Percentiles rank a stretch among this genome's conserved stretches.
Conservation (phyloP, 2,329 filamentous ascomycete genomes). For the Dendrostoma leiphaemia region DNA sequence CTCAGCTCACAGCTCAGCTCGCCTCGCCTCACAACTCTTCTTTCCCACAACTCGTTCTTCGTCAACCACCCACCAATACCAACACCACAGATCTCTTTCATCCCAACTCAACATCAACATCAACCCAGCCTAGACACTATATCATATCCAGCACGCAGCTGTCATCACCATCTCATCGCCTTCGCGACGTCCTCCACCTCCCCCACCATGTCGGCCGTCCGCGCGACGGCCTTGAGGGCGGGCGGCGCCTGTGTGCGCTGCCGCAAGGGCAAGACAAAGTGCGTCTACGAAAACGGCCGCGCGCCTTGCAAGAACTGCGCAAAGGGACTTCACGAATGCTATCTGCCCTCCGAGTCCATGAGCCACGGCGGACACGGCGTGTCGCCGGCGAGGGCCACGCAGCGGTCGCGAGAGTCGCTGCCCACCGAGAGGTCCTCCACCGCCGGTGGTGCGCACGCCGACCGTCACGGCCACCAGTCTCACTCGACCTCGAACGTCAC, state of each 20-base stretch:
- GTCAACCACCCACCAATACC: not conserved
- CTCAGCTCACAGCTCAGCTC: not conserved
- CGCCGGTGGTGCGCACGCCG: constrained; percentile 37
- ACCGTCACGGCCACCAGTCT: constrained; percentile 43
- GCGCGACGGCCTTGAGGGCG: constrained; percentile 58
- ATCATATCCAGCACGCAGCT: not conserved
- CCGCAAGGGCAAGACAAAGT: constrained; percentile 64
- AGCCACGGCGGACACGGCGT: constrained; percentile 56
- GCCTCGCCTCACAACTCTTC: not conserved
- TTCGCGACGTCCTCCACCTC: not conserved
- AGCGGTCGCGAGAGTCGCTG: constrained; percentile 53
- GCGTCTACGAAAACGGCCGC: constrained; percentile 61
- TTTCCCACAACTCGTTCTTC: not conserved
- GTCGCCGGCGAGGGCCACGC: constrained; percentile 51
- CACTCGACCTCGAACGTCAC: constrained; percentile 38
- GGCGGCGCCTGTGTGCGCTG: constrained; percentile 62
- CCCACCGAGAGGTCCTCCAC: constrained; percentile 51
- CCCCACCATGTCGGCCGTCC: constrained; percentile 45
- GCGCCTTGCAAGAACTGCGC: constrained; percentile 64
- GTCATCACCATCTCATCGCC: not conserved
- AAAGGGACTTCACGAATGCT: constrained; percentile 64
- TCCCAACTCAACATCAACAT: not conserved
- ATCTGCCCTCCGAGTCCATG: constrained; percentile 59
- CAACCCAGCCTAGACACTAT: too few relatives aligned
- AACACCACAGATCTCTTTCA: not conserved